phyloP scores from a whole-genome alignment of 2,329 filamentous ascomycete genomes.

The Trichoderma sp. region DNA sequence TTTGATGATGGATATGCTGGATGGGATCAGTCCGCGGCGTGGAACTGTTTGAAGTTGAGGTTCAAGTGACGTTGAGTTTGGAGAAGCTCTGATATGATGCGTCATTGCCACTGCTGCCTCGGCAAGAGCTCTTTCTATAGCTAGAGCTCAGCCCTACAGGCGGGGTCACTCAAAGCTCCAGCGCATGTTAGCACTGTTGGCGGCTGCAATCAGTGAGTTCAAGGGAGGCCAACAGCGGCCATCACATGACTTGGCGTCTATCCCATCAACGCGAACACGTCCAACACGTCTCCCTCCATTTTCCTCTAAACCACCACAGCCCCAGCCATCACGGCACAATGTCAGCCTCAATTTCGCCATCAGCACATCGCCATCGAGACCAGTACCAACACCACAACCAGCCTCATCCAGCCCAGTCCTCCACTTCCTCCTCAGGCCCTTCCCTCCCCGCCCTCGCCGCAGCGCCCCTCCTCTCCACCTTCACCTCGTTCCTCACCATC shows the following conservation, averaged over 20 bases:
- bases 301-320: background rate
- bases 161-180: background rate
- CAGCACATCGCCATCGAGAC: background rate
- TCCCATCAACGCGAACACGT: background rate
- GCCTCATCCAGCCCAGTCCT: background rate
- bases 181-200: background rate
- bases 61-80: background rate
- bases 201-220: background rate
- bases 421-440: slow-evolving; percentile 12
- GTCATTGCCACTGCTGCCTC: slow-evolving; percentile 25
- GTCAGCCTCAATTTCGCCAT: slow-evolving; percentile 8
- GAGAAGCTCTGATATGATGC: background rate
- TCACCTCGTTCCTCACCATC: slow-evolving; percentile 79
- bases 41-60: background rate
- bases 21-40: background rate
- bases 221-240: background rate
- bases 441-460: slow-evolving; percentile 45
- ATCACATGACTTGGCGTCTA: slow-evolving; percentile 10
- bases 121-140: background rate
- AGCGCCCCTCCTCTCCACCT: slow-evolving; percentile 63
- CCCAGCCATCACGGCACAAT: background rate
- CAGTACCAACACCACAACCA: background rate
- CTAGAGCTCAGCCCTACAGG: slow-evolving; percentile 1
- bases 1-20: background rate
- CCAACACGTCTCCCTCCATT: background rate